Evolutionary conservation across 331 rosid species (phyloP).

Genomic region (Pyrus hybrid): DNA sequence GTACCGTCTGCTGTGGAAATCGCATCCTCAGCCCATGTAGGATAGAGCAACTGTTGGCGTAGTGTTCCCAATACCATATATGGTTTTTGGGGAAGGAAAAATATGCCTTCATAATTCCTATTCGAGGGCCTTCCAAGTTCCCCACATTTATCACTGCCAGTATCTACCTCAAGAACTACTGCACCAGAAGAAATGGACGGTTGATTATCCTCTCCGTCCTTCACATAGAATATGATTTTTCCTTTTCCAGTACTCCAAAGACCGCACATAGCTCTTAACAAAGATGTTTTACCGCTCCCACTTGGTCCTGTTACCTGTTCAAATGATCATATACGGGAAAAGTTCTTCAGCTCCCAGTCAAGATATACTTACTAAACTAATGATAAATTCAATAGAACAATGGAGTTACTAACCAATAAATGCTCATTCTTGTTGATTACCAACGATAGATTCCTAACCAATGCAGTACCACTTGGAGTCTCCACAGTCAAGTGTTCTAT

Average conservation of each 20-base stretch:
- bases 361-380: neutral
- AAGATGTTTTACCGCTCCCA: constrained; percentile 92
- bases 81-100: constrained; percentile 95
- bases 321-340: constrained; percentile 12
- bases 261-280: constrained; percentile 91
- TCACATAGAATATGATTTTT: constrained; percentile 48
- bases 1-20: constrained; percentile 28
- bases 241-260: constrained; percentile 85
- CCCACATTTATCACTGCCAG: constrained; percentile 8
- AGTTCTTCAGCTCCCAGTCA: constrained; percentile 2
- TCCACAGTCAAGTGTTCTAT: constrained; percentile 59
- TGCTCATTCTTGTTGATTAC: constrained; percentile 58
- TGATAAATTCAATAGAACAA: neutral
- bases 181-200: constrained; percentile 28
- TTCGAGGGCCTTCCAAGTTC: constrained; percentile 26
- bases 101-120: constrained; percentile 43
- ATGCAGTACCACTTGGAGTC: constrained; percentile 58
- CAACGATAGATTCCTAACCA: constrained; percentile 60
- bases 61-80: constrained; percentile 96
- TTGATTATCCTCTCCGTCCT: constrained; percentile 32
- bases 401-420: constrained; percentile 57
- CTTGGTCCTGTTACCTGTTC: constrained; percentile 86
- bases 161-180: constrained; percentile 19
- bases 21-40: constrained; percentile 60
- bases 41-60: constrained; percentile 88